Evolutionary conservation across 2,329 filamentous ascomycete species (phyloP).

Genomic region (Camillea tinctor): DNA sequence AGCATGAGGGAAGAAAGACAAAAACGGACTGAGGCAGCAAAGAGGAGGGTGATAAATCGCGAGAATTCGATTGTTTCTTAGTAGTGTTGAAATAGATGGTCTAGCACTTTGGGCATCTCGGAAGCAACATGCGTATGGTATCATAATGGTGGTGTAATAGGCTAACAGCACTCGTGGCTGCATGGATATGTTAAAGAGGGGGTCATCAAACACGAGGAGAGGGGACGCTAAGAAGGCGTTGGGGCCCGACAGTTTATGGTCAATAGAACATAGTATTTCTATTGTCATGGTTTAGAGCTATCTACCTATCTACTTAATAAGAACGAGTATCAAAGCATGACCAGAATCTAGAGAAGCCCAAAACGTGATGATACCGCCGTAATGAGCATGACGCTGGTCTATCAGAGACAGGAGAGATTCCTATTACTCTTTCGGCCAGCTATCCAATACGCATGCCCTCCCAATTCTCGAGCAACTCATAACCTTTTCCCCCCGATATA

Average conservation of each 20-base stretch:
- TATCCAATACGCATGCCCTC: too few relatives aligned
- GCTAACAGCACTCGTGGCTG: too few relatives aligned
- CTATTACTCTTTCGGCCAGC: background rate
- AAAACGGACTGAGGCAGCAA: background rate
- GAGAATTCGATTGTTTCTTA: background rate
- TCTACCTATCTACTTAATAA: background rate
- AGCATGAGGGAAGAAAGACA: conserved; percentile 42
- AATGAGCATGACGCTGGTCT: background rate
- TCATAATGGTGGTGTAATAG: background rate
- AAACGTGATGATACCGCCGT: background rate
- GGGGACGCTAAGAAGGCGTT: background rate
- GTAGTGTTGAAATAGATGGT: background rate
- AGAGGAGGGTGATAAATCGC: background rate
- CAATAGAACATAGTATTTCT: background rate
- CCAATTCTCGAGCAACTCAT: too few relatives aligned
- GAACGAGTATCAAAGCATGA: background rate
- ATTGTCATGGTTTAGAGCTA: background rate
- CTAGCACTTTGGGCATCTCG: background rate
- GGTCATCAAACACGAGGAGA: background rate
- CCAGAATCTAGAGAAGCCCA: background rate
- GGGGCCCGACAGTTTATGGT: background rate
- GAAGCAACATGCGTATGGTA: background rate
- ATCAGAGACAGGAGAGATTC: background rate
- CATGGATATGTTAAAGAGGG: background rate
- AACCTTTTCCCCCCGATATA: background rate